A percentile compares a stretch with the other conserved stretches of the same genome.
Evolutionary conservation across 2,329 filamentous ascomycete species (phyloP).

Genomic region (Paraphaeosphaeria sporulosa): DNA sequence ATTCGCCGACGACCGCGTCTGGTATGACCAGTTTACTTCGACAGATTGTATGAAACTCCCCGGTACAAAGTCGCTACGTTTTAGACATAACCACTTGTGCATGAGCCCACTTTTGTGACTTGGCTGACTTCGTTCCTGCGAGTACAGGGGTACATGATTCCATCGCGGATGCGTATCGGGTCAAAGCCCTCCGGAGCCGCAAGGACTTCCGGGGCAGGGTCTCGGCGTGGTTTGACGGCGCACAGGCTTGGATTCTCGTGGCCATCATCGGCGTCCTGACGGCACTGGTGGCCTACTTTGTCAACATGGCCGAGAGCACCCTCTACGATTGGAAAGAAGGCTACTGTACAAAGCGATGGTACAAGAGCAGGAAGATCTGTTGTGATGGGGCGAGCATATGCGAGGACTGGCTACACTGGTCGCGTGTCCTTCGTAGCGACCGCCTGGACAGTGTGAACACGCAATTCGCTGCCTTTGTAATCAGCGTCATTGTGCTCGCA

Average conservation of each 20-base stretch:
- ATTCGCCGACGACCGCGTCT: conserved; percentile 84
- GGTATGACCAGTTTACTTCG: conserved; percentile 98
- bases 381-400: conserved; percentile 65
- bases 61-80: too few species aligned
- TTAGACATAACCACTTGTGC: too few species aligned
- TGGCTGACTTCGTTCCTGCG: too few species aligned
- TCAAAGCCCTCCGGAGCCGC: conserved; percentile 80
- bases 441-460: conserved; percentile 63
- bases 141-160: conserved; percentile 98
- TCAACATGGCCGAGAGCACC: conserved; percentile 84
- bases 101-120: too few species aligned
- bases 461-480: conserved; percentile 80
- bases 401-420: conserved; percentile 70
- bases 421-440: conserved; percentile 63
- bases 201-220: conserved; percentile 87
- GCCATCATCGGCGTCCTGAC: conserved; percentile 88
- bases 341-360: conserved; percentile 77
- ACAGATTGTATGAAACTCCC: too few species aligned
- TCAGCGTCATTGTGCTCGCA: conserved; percentile 74
- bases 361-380: conserved; percentile 73
- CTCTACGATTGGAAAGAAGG: conserved; percentile 93
- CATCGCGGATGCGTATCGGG: conserved; percentile 90
- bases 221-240: conserved; percentile 79
- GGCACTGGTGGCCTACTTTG: conserved; percentile 84
- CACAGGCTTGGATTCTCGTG: conserved; percentile 93